A percentile compares a stretch with the other conserved stretches of the same genome.
These are phyloP conservation scores for Colletotrichum tropicicola DNA, from an alignment of 2,329 filamentous ascomycete species.

Conservation along the genomic window DNA sequence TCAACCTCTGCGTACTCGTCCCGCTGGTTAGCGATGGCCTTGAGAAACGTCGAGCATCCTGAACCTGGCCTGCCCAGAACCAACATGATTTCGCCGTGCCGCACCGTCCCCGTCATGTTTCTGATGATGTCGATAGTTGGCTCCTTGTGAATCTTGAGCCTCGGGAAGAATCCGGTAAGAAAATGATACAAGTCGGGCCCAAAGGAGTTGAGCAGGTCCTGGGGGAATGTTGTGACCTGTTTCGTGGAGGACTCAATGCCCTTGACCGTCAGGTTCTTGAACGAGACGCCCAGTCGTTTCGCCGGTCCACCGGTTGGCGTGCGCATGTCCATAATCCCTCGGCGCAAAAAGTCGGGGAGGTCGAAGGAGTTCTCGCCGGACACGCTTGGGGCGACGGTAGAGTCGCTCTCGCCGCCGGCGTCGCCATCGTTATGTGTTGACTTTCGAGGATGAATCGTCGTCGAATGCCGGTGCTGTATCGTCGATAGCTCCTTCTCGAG, in stretches of 20 bases:
- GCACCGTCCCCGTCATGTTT: constrained; percentile 45
- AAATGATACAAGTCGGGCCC: constrained; percentile 80
- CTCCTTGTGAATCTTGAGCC: constrained; percentile 33
- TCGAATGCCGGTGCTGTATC: constrained; percentile 25
- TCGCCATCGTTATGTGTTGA: background rate
- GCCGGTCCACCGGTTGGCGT: constrained; percentile 69
- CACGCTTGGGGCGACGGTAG: constrained; percentile 11
- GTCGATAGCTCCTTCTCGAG: constrained; percentile 35
- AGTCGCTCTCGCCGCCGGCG: constrained; percentile 22
- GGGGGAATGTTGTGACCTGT: constrained; percentile 77
- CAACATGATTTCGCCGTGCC: constrained; percentile 48
- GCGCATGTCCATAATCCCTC: constrained; percentile 80
- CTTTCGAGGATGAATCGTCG: background rate
- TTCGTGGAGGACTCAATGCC: constrained; percentile 73
- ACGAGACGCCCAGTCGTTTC: constrained; percentile 82
- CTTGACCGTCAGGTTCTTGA: constrained; percentile 79
- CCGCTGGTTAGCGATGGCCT: constrained; percentile 77
- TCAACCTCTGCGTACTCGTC: constrained; percentile 71
- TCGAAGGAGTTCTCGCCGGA: constrained; percentile 57
- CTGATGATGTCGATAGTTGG: constrained; percentile 39
- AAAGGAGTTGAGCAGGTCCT: constrained; percentile 80
- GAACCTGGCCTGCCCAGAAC: constrained; percentile 75
- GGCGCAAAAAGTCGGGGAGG: constrained; percentile 74
- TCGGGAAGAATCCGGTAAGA: constrained; percentile 52
- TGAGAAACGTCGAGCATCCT: constrained; percentile 81